Base-by-base conservation (phyloP, 2,329 filamentous ascomycete genomes). In the Ophiostoma montium region DNA sequence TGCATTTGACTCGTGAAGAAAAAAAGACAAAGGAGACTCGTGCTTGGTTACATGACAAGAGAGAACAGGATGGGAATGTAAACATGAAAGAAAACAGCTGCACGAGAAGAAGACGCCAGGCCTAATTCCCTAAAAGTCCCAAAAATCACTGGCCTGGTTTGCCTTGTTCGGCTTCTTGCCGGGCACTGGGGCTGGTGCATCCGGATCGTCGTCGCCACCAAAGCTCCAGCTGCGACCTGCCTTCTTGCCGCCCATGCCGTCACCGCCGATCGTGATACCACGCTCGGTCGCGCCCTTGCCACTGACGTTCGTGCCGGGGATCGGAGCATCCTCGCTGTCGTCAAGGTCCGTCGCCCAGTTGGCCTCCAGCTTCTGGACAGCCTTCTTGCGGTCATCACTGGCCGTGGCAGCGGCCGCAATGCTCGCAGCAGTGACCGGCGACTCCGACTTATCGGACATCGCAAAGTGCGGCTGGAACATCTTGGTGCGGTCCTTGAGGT, bases 401-500 rank as follows among this genome's bases (percentile, higher is more conserved):
- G 79, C 60, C 18, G 66, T 67, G 59, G 70, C 63, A 58, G 59
- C 64, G 33, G 62, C 60, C 56, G 50, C 59, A 4, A 7, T 32
- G 23, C 33, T 46, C 8, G 41, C 41, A 1, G n/a, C 27, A 3
- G 31, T 48, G 16, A 62, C 63, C 8, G 63, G 63, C 10, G 66
- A 67, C 32, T 79, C 52, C 78, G 78, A 23, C 36, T 78, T 70
- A 61, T 94, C 87, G 7, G 73, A 71, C 68, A 94, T 81, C 47
- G 72, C 71, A 69, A 88, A 95, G 58, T 95, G 86, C 18, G 80
- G 65, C 45, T 80, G 80, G 57, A 94, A 89, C 61, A 86, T 78
- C 64, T 89, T 86, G 59, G 71, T 73, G 49, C 86, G 82, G 63
- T 82, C 76, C 60, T 80, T 78, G 51, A 81, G 72, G 64, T 90